Conservation (phyloP, 169 alveolate species). For the Plasmodium ovale region DNA sequence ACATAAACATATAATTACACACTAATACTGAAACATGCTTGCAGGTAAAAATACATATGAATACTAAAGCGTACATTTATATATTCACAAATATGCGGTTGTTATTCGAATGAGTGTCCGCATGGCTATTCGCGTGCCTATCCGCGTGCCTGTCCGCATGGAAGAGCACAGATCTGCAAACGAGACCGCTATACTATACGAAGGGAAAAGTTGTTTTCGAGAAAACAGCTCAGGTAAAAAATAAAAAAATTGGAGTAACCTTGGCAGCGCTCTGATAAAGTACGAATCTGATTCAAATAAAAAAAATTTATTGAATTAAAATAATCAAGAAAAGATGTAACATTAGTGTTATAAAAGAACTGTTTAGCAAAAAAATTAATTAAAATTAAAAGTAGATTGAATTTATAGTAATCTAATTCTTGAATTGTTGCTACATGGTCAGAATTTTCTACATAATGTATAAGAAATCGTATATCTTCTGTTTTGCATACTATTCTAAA, state of each 20-base stretch:
- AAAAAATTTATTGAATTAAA: slow-evolving; percentile 44
- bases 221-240: slow-evolving; percentile 13
- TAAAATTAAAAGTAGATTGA: slow-evolving; percentile 1
- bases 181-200: background rate
- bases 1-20: too few species aligned
- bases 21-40: too few species aligned
- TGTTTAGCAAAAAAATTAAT: slow-evolving; percentile 58
- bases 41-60: background rate
- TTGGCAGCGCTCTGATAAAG: background rate
- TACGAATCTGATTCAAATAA: slow-evolving; percentile 43
- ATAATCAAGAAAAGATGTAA: slow-evolving; percentile 47
- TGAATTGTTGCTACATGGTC: background rate
- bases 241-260: slow-evolving; percentile 37
- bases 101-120: too few species aligned
- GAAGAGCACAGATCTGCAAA: too few species aligned
- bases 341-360: slow-evolving; percentile 48
- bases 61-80: background rate
- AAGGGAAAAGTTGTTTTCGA: slow-evolving; percentile 23
- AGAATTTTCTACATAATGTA: background rate
- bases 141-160: too few species aligned
- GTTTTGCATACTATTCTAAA: slow-evolving; percentile 21
- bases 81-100: background rate
- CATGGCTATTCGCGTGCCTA: too few species aligned
- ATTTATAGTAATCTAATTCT: slow-evolving; percentile 11
- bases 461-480: background rate